A percentile compares a stretch with the other conserved stretches of the same genome.
phyloP scores from a whole-genome alignment of 257 asterid species.

The Lycium barbarum region DNA sequence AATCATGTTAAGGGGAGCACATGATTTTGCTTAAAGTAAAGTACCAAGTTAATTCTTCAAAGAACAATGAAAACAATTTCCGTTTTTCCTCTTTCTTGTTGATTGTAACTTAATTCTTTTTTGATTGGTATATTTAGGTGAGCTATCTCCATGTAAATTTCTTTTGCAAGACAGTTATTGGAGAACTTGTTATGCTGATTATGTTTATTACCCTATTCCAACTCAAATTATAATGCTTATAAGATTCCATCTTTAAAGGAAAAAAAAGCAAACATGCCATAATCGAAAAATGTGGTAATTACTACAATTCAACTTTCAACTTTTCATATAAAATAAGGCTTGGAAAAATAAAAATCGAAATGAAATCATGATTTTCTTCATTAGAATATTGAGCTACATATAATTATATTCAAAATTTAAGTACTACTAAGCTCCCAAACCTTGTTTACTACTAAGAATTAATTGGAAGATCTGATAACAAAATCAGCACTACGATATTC shows the following conservation, averaged over 20 bases:
- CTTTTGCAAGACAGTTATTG: neutral
- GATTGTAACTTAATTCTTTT: conserved; percentile 15
- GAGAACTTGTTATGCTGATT: neutral
- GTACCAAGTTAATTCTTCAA: neutral
- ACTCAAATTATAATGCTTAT: neutral
- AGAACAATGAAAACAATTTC: neutral
- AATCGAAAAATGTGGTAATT: neutral
- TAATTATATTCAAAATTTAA: neutral
- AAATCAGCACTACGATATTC: neutral
- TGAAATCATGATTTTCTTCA: neutral
- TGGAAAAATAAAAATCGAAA: neutral
- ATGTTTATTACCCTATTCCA: neutral
- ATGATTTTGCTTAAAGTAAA: conserved; percentile 1
- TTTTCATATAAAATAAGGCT: neutral
- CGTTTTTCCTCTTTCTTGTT: neutral
- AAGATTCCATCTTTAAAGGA: neutral
- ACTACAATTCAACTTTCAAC: neutral
- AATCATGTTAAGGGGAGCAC: neutral
- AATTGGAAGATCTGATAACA: neutral
- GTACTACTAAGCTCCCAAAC: neutral
- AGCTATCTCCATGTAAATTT: neutral
- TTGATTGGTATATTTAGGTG: conserved; percentile 20
- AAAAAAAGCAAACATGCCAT: neutral
- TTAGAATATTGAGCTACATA: neutral
- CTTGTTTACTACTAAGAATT: neutral